A percentile compares a stretch with the other conserved stretches of the same genome.
phyloP scores from a whole-genome alignment of 345 rosid genomes.

The Physaria fendleri region DNA sequence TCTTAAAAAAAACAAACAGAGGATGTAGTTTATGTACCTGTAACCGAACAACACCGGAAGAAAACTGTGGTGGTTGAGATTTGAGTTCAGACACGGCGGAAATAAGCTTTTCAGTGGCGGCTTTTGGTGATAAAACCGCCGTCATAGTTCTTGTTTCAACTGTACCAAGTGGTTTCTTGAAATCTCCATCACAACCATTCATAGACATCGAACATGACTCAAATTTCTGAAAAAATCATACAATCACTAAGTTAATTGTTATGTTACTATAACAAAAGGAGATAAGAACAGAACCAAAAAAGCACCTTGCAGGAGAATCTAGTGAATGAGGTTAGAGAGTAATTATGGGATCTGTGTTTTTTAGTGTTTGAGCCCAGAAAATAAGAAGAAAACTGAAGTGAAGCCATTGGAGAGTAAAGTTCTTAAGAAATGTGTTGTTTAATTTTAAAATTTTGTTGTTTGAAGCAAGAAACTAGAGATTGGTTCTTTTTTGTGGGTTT shows the following conservation, averaged over 20 bases:
- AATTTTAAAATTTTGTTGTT: not conserved
- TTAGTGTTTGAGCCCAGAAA: constrained; percentile 19
- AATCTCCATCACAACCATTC: constrained; percentile 90
- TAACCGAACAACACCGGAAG: constrained; percentile 74
- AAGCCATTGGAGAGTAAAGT: constrained; percentile 15
- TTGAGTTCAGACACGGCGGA: constrained; percentile 47
- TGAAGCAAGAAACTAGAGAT: not conserved
- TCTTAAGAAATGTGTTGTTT: not conserved
- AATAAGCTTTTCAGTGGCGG: constrained; percentile 50
- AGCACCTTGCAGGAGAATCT: constrained; percentile 25
- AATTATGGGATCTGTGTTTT: not conserved
- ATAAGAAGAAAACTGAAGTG: constrained; percentile 16
- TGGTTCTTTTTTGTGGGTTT: not conserved
- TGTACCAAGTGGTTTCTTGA: constrained; percentile 38
- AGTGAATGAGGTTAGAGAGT: constrained; percentile 3
- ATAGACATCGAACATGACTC: constrained; percentile 43
- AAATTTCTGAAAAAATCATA: constrained; percentile 10
- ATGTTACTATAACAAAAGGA: not conserved
- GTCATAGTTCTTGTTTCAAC: constrained; percentile 48
- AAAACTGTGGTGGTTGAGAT: constrained; percentile 43
- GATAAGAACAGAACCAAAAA: not conserved
- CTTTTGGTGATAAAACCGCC: constrained; percentile 38
- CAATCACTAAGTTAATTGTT: not conserved
- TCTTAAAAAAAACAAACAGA: not conserved
- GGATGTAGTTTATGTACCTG: constrained; percentile 36